Base-by-base conservation (phyloP, 805 yeast species). In the Isabelozyma rhagii region DNA sequence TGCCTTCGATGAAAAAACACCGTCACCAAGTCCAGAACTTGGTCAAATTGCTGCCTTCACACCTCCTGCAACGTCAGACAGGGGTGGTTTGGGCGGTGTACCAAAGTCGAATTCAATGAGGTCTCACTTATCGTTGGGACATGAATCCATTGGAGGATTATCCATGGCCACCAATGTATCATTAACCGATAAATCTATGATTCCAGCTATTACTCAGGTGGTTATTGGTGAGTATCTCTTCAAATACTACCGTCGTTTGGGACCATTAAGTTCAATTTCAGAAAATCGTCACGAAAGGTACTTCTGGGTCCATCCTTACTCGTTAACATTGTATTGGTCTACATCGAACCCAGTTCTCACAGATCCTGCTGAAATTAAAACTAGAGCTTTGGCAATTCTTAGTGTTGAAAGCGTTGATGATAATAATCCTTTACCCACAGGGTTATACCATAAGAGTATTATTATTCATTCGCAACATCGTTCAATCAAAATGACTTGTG, bases 221-320 rank as follows among this genome's bases (percentile, higher is more conserved):
- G 91, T 93, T 42, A 87, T 92, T 66, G 99, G 99, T 47, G 98
- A 93, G 63, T 89, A 83, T 55, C 72, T 92, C 50, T 85, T 78
- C 79, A 93, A 93, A 67, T 92, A 92, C 64, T 89, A 85, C 64
- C 83, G 94, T 51, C 82, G 83, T 52, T 68, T 87, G 47, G 92
- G 92, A 1, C 86, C 91, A 13, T 74, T 89, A 45, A 85, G 89
- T 39, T 78, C 86, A 1, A 77, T 89, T 17, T 80, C 93, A 0
- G 94, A 90, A 46, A 80, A 81, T 41, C 80, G 97, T 51, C 99
- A 93, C 62, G 94, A 87, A 62, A 79, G 97, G 55, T 93, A 82
- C 71, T 93, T 93, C 78, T 94, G 98, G 98, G 82, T 94, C 43
- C 96, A 93, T 68, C 98, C 99, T 3, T 92, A 92, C 67, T 86